Conservation (phyloP, 2,329 filamentous ascomycete genomes). For the Dendryphion nanum region DNA sequence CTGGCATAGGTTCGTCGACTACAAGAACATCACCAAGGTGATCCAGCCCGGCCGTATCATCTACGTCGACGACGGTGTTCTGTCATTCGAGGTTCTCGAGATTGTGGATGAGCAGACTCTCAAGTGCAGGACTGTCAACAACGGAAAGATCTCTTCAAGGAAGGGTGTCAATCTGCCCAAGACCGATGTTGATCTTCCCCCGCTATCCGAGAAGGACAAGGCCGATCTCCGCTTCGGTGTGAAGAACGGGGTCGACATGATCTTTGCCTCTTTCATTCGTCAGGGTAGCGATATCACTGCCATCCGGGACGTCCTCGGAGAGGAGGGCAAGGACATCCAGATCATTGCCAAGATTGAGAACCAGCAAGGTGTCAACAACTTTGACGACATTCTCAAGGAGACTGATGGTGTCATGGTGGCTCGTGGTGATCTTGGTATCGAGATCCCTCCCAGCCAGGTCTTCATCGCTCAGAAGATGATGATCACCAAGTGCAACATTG, state of each 20-base stretch:
- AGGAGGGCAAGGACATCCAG: slow-evolving; percentile 93
- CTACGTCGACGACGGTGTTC: slow-evolving; percentile 97
- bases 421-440: slow-evolving; percentile 96
- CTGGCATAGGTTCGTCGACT: slow-evolving; percentile 81
- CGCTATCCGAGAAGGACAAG: slow-evolving; percentile 98
- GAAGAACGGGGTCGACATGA: slow-evolving; percentile 98
- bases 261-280: slow-evolving; percentile 98
- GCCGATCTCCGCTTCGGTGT: slow-evolving; percentile 91
- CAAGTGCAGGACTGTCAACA: slow-evolving; percentile 86
- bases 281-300: slow-evolving; percentile 87
- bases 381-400: slow-evolving; percentile 90
- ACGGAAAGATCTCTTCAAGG: slow-evolving; percentile 96
- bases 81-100: slow-evolving; percentile 90
- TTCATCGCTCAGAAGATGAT: slow-evolving; percentile 99
- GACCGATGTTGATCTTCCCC: slow-evolving; percentile 96
- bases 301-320: slow-evolving; percentile 87
- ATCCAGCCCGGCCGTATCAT: slow-evolving; percentile 88
- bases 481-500: slow-evolving; percentile 99
- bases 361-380: slow-evolving; percentile 99
- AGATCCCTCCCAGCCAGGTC: slow-evolving; percentile 97
- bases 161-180: slow-evolving; percentile 99
- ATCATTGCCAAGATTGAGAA: slow-evolving; percentile 99
- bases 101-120: slow-evolving; percentile 87
- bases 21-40: slow-evolving; percentile 99
- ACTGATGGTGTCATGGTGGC: slow-evolving; percentile 99